These are phyloP conservation scores for Mimosa bimucronata DNA, from an alignment of 306 rosid genomes.

Conservation along the genomic window DNA sequence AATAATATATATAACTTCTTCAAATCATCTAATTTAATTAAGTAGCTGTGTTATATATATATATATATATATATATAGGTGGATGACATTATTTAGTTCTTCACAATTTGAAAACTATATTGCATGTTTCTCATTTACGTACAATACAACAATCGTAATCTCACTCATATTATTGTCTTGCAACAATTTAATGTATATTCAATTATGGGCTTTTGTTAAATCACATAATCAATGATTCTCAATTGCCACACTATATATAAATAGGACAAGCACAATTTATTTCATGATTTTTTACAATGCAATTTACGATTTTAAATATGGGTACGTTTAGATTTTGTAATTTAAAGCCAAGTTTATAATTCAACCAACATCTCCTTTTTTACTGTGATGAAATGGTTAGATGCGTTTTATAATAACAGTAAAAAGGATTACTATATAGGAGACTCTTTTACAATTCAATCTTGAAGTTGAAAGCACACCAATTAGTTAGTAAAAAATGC, in stretches of 20 bases:
- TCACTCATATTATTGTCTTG: not conserved
- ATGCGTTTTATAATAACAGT: no score
- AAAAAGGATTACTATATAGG: not conserved
- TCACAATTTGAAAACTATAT: not conserved
- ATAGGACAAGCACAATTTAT: not conserved
- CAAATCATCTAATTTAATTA: no score
- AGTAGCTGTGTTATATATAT: no score
- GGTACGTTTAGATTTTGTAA: no score
- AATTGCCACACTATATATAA: not conserved
- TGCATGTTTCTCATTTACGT: not conserved
- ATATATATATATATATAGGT: no score
- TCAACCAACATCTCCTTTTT: no score
- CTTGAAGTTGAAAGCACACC: not conserved
- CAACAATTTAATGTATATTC: not conserved
- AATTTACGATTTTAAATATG: not conserved
- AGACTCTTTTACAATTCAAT: not conserved
- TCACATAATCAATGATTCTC: not conserved
- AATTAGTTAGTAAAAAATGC: not conserved
- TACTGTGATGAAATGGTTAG: no score
- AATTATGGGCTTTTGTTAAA: not conserved
- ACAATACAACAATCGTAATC: not conserved
- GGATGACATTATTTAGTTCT: not conserved
- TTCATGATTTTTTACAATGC: not conserved
- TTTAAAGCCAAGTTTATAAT: not conserved
- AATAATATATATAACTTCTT: no score